A percentile compares a stretch with the other conserved stretches of the same genome.
These are phyloP conservation scores for Coemansia asiatica DNA, from an alignment of 192 early-diverging fungal species.

Conservation along the genomic window DNA sequence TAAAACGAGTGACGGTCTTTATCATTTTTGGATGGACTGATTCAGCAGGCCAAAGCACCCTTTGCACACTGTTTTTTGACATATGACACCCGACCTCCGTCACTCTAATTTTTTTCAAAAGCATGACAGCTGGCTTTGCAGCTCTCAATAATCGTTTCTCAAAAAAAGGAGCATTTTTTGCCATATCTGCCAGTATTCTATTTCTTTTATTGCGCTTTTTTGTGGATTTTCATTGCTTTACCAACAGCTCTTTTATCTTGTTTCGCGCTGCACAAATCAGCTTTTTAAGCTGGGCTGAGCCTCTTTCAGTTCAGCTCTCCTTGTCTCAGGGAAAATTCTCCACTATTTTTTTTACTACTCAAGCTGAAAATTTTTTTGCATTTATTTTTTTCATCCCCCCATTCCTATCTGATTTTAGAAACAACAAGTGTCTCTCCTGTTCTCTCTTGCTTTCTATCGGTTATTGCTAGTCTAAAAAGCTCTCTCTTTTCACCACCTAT, in stretches of 20 bases:
- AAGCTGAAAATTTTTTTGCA: background rate
- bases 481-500: background rate
- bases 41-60: background rate
- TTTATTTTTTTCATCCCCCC: background rate
- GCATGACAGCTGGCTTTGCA: background rate
- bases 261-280: background rate
- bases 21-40: background rate
- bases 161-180: background rate
- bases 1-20: background rate
- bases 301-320: slow-evolving; percentile 1
- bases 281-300: background rate
- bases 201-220: slow-evolving; percentile 14
- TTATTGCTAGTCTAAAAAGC: background rate
- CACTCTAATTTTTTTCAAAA: background rate
- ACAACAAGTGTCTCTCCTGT: background rate
- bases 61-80: background rate
- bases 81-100: background rate
- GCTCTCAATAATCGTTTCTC: background rate
- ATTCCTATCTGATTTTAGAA: slow-evolving; percentile 1
- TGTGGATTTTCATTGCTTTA: slow-evolving; percentile 21
- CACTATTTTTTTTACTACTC: background rate
- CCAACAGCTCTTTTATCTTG: slow-evolving; percentile 3
- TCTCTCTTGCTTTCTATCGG: background rate
- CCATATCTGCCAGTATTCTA: background rate
- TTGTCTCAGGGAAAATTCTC: background rate